phyloP scores from a whole-genome alignment of 441 rosid species.

The Eugenia klotzschiana region DNA sequence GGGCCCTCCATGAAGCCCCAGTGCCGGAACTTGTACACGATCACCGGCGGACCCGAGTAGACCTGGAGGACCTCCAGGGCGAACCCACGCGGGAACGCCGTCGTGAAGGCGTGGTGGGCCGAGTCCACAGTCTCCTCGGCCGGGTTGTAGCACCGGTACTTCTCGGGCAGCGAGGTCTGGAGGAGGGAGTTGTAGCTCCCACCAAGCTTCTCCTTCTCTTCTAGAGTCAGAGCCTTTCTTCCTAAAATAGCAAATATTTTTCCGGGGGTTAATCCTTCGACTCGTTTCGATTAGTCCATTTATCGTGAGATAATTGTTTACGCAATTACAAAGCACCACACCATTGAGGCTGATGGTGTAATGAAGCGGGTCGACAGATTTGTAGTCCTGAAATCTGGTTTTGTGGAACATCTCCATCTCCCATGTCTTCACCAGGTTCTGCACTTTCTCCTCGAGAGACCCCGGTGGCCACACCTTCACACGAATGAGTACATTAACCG shows the following conservation, averaged over 20 bases:
- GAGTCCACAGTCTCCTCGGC: constrained; percentile 38
- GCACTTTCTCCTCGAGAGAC: constrained; percentile 46
- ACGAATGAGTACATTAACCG: neutral
- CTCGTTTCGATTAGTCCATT: neutral
- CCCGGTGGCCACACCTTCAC: constrained; percentile 46
- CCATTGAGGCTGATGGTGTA: constrained; percentile 41
- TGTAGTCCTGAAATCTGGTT: constrained; percentile 18
- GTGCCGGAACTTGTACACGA: constrained; percentile 60
- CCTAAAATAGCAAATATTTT: constrained; percentile 9
- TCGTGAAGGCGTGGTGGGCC: constrained; percentile 30
- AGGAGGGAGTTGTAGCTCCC: constrained; percentile 45
- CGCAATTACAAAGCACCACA: neutral
- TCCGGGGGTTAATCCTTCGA: neutral
- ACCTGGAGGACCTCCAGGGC: constrained; percentile 49
- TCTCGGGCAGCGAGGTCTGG: constrained; percentile 39
- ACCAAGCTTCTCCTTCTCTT: constrained; percentile 24
- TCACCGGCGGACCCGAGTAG: constrained; percentile 43
- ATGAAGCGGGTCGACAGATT: constrained; percentile 19
- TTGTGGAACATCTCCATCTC: constrained; percentile 60
- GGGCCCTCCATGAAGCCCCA: constrained; percentile 72
- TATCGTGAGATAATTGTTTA: neutral
- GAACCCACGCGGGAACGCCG: constrained; percentile 44
- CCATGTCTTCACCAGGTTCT: constrained; percentile 57
- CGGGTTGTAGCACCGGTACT: constrained; percentile 31
- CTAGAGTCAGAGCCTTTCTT: constrained; percentile 23